Evolutionary conservation across 352 stramenopile species (phyloP).

Genomic region (Phytophthora cajani): DNA sequence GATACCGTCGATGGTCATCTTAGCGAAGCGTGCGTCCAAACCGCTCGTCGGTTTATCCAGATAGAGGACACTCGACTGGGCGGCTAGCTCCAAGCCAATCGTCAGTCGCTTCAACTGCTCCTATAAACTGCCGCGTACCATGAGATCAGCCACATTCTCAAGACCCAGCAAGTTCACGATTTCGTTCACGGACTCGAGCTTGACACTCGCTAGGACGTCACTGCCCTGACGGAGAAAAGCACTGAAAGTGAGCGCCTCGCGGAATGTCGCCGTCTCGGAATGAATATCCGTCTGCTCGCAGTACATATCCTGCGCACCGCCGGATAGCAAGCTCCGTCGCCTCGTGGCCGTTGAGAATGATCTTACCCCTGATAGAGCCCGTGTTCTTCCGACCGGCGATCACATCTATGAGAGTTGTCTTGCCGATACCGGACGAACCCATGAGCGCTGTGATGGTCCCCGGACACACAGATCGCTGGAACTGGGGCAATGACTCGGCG

Average conservation of each 20-base stretch:
- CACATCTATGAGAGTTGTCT: slow-evolving; percentile 91
- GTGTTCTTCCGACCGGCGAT: slow-evolving; percentile 77
- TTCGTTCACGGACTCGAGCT: slow-evolving; percentile 40
- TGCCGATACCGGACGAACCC: slow-evolving; percentile 77
- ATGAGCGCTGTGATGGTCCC: slow-evolving; percentile 88
- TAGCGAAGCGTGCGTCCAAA: too few species aligned
- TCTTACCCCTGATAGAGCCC: slow-evolving; percentile 68
- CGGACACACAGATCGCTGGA: slow-evolving; percentile 11
- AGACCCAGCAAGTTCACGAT: slow-evolving; percentile 38
- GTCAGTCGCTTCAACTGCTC: too few species aligned
- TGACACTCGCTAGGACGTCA: slow-evolving; percentile 26
- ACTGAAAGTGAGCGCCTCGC: slow-evolving; percentile 83
- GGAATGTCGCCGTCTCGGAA: too few species aligned
- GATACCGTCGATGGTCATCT: too few species aligned
- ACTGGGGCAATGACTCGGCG: too few species aligned
- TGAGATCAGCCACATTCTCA: slow-evolving; percentile 29
- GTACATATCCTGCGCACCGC: slow-evolving; percentile 40
- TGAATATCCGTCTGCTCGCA: slow-evolving; percentile 70
- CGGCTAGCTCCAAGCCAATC: too few species aligned
- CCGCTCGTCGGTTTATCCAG: too few species aligned
- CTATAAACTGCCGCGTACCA: not conserved
- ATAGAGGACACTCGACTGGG: too few species aligned
- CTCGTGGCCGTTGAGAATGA: slow-evolving; percentile 47
- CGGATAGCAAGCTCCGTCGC: slow-evolving; percentile 45
- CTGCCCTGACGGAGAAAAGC: slow-evolving; percentile 69